Percentiles rank a stretch among this genome's conserved stretches.
These are phyloP conservation scores for Clarireedia paspali DNA, from an alignment of 2,329 filamentous ascomycete genomes.

Conservation along the genomic window DNA sequence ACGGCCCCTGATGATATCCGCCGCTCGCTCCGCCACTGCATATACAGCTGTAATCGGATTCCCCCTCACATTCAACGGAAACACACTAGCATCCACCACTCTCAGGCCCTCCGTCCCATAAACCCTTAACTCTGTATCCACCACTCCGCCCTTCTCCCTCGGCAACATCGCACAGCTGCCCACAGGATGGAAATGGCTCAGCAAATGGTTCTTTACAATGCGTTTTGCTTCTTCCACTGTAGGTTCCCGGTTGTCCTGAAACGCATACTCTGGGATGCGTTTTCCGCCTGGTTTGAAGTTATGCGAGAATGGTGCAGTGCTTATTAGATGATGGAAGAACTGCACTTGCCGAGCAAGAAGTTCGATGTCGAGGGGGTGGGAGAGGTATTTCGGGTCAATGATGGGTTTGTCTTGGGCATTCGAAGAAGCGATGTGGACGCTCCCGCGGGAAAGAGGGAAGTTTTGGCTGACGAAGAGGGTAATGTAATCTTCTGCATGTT, in stretches of 20 bases:
- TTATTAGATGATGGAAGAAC: not conserved
- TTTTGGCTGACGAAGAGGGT: constrained; percentile 31
- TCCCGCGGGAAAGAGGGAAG: constrained; percentile 35
- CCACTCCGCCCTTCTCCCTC: not conserved
- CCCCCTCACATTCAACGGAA: not conserved
- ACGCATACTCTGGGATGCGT: not conserved
- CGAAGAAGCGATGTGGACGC: constrained; percentile 34
- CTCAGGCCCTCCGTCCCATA: not conserved
- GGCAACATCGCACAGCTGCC: constrained; percentile 4
- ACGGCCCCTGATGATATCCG: constrained; percentile 4
- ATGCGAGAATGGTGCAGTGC: not conserved
- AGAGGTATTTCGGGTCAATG: constrained; percentile 36
- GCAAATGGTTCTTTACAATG: not conserved
- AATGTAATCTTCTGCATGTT: constrained; percentile 1
- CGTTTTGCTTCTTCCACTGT: not conserved
- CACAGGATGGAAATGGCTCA: not conserved
- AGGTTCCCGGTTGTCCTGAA: not conserved
- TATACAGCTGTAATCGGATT: constrained; percentile 4
- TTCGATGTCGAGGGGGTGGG: not conserved
- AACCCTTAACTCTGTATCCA: constrained; percentile 1
- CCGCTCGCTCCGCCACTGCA: constrained; percentile 6
- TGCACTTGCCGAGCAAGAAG: not conserved
- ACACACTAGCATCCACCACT: constrained; percentile 3
- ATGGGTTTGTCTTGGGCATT: constrained; percentile 14
- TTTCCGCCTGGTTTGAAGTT: not conserved